These are phyloP conservation scores for Nothophytophthora sp. DNA, from an alignment of 352 stramenopile genomes.

Conservation along the genomic window DNA sequence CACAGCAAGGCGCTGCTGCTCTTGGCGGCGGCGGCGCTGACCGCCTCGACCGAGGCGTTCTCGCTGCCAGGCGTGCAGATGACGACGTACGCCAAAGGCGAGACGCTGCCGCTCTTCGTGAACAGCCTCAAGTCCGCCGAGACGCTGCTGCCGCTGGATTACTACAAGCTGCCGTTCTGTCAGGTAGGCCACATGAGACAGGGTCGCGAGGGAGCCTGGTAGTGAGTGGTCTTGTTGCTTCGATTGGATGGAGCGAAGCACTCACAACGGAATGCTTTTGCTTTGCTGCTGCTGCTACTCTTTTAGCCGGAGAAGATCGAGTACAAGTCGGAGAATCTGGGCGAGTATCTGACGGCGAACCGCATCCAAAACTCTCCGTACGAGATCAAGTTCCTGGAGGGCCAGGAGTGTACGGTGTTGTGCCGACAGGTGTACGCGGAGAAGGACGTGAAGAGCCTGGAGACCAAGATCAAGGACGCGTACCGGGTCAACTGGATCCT, in stretches of 20 bases:
- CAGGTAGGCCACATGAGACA: constrained; percentile 36
- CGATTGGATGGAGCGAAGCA: background rate
- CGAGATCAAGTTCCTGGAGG: constrained; percentile 90
- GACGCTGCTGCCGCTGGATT: constrained; percentile 96
- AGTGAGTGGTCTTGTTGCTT: too few species aligned
- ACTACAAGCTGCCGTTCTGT: constrained; percentile 98
- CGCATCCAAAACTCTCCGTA: constrained; percentile 99
- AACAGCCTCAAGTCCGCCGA: constrained; percentile 95
- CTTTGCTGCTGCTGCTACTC: constrained; percentile 2
- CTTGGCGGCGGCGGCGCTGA: constrained; percentile 7
- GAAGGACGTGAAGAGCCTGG: constrained; percentile 89
- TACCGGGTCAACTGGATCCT: constrained; percentile 99
- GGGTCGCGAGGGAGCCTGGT: background rate
- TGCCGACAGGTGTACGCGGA: constrained; percentile 92
- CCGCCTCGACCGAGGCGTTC: constrained; percentile 35
- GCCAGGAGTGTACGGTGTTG: constrained; percentile 68
- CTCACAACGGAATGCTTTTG: background rate
- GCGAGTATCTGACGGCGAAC: constrained; percentile 98
- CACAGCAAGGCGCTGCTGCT: constrained; percentile 26
- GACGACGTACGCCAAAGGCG: constrained; percentile 86
- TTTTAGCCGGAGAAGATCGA: constrained; percentile 85
- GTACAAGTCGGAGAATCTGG: constrained; percentile 99
- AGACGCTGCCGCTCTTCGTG: constrained; percentile 90
- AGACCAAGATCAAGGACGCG: constrained; percentile 94
- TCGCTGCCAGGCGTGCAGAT: constrained; percentile 88